phyloP scores from a whole-genome alignment of 768 basidiomycete species.

The Boletus eberwhitei region DNA sequence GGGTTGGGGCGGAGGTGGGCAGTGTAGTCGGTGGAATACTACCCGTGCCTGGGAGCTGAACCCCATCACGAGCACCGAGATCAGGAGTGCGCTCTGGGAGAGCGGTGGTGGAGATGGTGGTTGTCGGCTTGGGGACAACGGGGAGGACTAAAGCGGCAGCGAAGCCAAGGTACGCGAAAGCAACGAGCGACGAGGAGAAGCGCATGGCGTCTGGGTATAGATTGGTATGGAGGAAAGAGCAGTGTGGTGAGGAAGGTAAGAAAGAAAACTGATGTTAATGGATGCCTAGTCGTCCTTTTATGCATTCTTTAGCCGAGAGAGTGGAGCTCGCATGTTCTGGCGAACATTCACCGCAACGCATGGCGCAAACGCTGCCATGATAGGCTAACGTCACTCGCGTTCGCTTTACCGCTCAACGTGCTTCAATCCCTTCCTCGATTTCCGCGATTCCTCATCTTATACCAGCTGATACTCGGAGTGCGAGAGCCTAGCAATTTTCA shows the following conservation, averaged over 20 bases:
- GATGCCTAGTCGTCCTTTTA: not conserved
- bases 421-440: too few relatives aligned
- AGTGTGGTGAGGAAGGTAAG: not conserved
- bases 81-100: not conserved
- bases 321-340: not conserved
- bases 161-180: slow-evolving; percentile 3
- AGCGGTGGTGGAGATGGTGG: not conserved
- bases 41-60: too few relatives aligned
- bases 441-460: too few relatives aligned
- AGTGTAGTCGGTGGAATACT: too few relatives aligned
- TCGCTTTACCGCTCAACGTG: too few relatives aligned
- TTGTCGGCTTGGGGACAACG: not conserved
- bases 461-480: too few relatives aligned
- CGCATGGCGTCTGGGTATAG: slow-evolving; percentile 1
- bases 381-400: too few relatives aligned
- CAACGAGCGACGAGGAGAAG: slow-evolving; percentile 2
- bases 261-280: not conserved
- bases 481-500: too few relatives aligned
- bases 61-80: not conserved
- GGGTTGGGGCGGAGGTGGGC: too few relatives aligned
- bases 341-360: not conserved
- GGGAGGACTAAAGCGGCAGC: not conserved
- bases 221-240: not conserved
- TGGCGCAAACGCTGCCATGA: not conserved
- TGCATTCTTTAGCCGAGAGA: not conserved